phyloP scores from a whole-genome alignment of 2,329 filamentous ascomycete species.

The Claviceps digitariae region DNA sequence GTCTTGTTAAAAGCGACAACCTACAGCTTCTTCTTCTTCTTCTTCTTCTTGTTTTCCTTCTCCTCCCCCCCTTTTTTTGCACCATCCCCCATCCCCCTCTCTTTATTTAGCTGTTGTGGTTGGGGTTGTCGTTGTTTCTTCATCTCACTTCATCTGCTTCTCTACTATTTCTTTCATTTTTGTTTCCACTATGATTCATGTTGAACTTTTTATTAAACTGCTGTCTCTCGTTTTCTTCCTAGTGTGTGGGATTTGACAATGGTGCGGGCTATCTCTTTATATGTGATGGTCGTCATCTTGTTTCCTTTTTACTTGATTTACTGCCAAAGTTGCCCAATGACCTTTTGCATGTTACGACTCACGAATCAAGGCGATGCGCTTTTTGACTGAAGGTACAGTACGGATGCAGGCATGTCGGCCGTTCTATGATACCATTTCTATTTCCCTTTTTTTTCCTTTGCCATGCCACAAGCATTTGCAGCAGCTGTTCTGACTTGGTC shows the following conservation, averaged over 20 bases:
- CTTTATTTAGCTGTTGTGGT: constrained; percentile 8
- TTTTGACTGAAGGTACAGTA: neutral
- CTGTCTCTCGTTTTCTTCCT: constrained; percentile 2
- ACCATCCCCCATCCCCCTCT: neutral
- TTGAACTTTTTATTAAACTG: constrained; percentile 1
- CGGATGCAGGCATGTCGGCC: neutral
- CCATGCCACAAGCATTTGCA: constrained; percentile 7
- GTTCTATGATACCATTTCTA: constrained; percentile 1
- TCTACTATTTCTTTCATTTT: constrained; percentile 2
- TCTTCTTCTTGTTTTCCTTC: too few species aligned
- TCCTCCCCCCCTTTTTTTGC: neutral
- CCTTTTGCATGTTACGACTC: constrained; percentile 2
- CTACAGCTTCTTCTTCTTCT: constrained; percentile 2
- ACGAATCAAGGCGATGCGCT: constrained; percentile 2
- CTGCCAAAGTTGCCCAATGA: constrained; percentile 4
- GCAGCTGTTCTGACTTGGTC: neutral
- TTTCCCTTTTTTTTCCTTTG: constrained; percentile 7
- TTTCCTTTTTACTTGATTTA: constrained; percentile 1
- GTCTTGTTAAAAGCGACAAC: constrained; percentile 9
- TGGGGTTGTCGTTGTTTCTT: constrained; percentile 5
- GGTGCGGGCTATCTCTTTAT: neutral
- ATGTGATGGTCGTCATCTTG: constrained; percentile 1
- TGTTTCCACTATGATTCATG: constrained; percentile 2
- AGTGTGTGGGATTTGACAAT: constrained; percentile 2
- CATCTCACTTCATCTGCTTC: constrained; percentile 1